Base-by-base conservation (phyloP, 2,329 filamentous ascomycete genomes). In the Beauveria sp. region DNA sequence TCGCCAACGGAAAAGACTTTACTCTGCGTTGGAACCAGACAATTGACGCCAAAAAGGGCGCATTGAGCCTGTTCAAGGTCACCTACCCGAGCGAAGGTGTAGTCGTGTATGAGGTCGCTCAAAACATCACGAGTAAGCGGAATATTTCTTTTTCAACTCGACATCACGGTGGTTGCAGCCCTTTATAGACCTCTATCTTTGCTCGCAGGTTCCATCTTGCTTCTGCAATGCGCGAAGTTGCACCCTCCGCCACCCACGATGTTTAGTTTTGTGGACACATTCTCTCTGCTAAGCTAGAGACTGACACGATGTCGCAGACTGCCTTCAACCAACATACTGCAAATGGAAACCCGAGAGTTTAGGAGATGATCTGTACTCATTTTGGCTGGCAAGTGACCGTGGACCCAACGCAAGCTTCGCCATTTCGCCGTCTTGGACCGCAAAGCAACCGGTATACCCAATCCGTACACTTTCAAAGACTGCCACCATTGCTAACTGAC, bases 401-500 rank as follows among this genome's bases (percentile, higher is more conserved):
- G 65, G 65, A 24, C 54, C 62, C 16, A 67, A 68, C 10, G 42
- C 66, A 26, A 69, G 66, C 42, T 74, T 71, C 69, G 69, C 70
- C 2, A 63, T 69, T 7, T 74, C 72, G 16, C 72, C 70, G 9
- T 69, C 70, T 1, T 74, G 72, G 72, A 69, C 61, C n/a, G 63
- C 68, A 16, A 69, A 67, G 55, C 65, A 68, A 55, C 58, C 63
- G 43, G 68, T 70, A 58, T 65, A 66, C 63, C 45, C 20, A 42
- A 48, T 49, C 2, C 20, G 24, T 54, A 31, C 40, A 49, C 24
- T 48, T 12, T 20, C 10, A 31, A 22, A 51, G 49, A 16, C 16
- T 34, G 18, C 18, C 8, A 34, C 28, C 48, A 28, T 14, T 22
- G 8, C 38, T 58, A 22, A 51, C 43, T 54, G 20, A 22, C 16